Percentiles rank a stretch among this genome's conserved stretches.
Conservation (phyloP, 352 stramenopile species). For the Globisporangium cederbergense region DNA sequence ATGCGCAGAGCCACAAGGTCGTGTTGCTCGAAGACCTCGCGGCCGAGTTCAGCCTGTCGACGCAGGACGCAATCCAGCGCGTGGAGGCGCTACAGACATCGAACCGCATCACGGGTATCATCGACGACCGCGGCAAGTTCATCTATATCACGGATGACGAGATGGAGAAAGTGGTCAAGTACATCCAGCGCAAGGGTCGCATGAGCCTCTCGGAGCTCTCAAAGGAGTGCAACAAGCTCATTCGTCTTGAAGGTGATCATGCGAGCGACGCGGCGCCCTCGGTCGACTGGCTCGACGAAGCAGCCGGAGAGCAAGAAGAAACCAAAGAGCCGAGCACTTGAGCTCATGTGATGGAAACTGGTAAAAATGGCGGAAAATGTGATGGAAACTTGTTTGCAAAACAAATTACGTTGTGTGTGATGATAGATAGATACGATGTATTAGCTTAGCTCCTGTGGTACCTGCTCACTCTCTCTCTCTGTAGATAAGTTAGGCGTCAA, state of each 20-base stretch:
- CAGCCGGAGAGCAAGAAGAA: slow-evolving; percentile 19
- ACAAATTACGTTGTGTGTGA: neutral
- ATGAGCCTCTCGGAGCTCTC: slow-evolving; percentile 58
- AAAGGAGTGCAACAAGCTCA: slow-evolving; percentile 80
- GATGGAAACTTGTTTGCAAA: neutral
- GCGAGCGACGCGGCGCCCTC: slow-evolving; percentile 13
- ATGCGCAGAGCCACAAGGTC: slow-evolving; percentile 54
- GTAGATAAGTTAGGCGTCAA: slow-evolving; percentile 47
- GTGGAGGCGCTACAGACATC: slow-evolving; percentile 48
- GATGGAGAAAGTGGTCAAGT: slow-evolving; percentile 72
- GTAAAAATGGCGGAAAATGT: neutral
- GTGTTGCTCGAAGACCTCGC: slow-evolving; percentile 73
- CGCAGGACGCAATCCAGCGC: slow-evolving; percentile 63
- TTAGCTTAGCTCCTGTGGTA: neutral
- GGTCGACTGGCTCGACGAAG: slow-evolving; percentile 38
- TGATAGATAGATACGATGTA: slow-evolving; percentile 6
- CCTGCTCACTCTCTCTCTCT: neutral
- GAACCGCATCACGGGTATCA: slow-evolving; percentile 64
- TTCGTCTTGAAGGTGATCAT: slow-evolving; percentile 50
- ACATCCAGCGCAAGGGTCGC: slow-evolving; percentile 63
- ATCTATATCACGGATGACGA: slow-evolving; percentile 79
- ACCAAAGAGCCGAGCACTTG: slow-evolving; percentile 6
- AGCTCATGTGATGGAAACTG: neutral
- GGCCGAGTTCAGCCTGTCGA: slow-evolving; percentile 58
- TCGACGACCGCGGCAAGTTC: slow-evolving; percentile 81